A percentile compares a stretch with the other conserved stretches of the same genome.
These are phyloP conservation scores for Exserohilum turcica DNA, from an alignment of 2,329 filamentous ascomycete species.

Conservation along the genomic window DNA sequence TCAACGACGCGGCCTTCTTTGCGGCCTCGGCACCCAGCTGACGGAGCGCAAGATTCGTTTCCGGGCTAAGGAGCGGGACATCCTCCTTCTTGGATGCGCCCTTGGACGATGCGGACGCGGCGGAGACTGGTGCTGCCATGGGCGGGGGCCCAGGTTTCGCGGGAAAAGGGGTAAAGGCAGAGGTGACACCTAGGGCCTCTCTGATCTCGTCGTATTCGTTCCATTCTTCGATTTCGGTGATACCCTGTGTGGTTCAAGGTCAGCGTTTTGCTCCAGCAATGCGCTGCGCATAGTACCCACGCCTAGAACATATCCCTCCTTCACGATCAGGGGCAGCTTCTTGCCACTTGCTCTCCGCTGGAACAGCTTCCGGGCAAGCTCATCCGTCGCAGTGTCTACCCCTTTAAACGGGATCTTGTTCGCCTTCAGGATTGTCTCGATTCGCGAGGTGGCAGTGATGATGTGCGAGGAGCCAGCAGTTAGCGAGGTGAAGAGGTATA, in stretches of 20 bases:
- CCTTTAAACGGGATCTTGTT: conserved; percentile 94
- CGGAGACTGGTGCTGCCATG: conserved; percentile 6
- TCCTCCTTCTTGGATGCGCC: conserved; percentile 29
- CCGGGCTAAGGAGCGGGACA: conserved; percentile 23
- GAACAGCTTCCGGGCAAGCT: conserved; percentile 87
- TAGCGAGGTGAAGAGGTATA: conserved; percentile 96
- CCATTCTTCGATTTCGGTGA: conserved; percentile 96
- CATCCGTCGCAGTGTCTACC: conserved; percentile 87
- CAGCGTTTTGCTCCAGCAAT: conserved; percentile 1
- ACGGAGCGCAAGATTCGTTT: conserved; percentile 45
- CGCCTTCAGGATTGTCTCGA: conserved; percentile 94
- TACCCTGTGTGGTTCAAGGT: conserved; percentile 64
- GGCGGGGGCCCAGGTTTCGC: conserved; percentile 27
- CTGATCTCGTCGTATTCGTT: conserved; percentile 97
- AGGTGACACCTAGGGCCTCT: conserved; percentile 69
- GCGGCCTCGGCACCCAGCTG: conserved; percentile 46
- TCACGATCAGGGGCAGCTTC: conserved; percentile 87
- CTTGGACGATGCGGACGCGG: conserved; percentile 15
- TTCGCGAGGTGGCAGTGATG: conserved; percentile 89
- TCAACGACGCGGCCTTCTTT: conserved; percentile 45
- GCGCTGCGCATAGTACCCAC: conserved; percentile 60
- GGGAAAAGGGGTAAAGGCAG: conserved; percentile 40
- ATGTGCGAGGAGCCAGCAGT: conserved; percentile 96
- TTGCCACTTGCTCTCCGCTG: conserved; percentile 80
- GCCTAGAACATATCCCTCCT: conserved; percentile 82